A percentile compares a stretch with the other conserved stretches of the same genome.
Evolutionary conservation across 805 yeast species (phyloP).

Genomic region (Schizosaccharomyces japonicus): DNA sequence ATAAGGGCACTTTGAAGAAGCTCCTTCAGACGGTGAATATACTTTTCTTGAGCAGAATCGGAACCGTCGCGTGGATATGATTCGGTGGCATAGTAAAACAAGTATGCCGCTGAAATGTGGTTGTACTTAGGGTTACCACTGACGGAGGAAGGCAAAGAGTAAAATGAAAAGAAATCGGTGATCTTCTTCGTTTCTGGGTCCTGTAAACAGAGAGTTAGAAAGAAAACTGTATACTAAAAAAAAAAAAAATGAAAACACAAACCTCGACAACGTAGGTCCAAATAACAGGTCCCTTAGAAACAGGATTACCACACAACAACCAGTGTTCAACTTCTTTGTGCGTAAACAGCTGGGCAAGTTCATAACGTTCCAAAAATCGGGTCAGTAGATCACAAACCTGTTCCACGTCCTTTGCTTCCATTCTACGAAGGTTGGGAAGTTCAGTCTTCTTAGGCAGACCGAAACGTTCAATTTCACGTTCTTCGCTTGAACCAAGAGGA

Average conservation of each 20-base stretch:
- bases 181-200: slow-evolving; percentile 27
- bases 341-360: slow-evolving; percentile 42
- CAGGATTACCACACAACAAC: slow-evolving; percentile 24
- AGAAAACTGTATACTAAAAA: too few relatives aligned
- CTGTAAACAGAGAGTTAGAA: too few relatives aligned
- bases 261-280: slow-evolving; percentile 56
- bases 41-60: slow-evolving; percentile 19
- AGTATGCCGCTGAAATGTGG: slow-evolving; percentile 62
- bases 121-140: slow-evolving; percentile 33
- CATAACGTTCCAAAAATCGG: slow-evolving; percentile 44
- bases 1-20: slow-evolving; percentile 56
- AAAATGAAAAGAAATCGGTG: slow-evolving; percentile 77
- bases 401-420: slow-evolving; percentile 37
- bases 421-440: slow-evolving; percentile 31
- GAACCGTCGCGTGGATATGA: slow-evolving; percentile 19
- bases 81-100: slow-evolving; percentile 72
- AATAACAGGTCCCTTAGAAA: slow-evolving; percentile 32
- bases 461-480: slow-evolving; percentile 39
- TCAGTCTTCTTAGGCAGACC: slow-evolving; percentile 30
- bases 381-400: slow-evolving; percentile 35
- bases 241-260: too few relatives aligned
- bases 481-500: slow-evolving; percentile 45
- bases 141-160: slow-evolving; percentile 68
- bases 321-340: slow-evolving; percentile 60
- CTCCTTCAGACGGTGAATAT: slow-evolving; percentile 34